Evolutionary conservation across 495 filamentous ascomycete genomes (phyloP), one percentile per base, ranked within the genome.

Genomic region (Penicillium flavigenum): DNA sequence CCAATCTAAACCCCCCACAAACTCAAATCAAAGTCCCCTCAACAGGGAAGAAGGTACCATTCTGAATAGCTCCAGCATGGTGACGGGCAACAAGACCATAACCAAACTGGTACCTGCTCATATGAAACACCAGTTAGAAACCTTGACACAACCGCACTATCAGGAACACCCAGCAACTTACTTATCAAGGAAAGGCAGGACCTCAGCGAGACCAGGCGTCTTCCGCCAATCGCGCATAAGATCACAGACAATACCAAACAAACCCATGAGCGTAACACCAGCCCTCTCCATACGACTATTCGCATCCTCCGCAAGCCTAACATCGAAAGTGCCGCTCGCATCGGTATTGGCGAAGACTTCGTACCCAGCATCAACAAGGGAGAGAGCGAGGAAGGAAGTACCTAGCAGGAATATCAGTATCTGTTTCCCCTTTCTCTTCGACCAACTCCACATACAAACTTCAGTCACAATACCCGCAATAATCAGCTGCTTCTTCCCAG

Each of bases 221-320:
- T 79, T 76, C 20, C 88, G 76, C 88, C 89, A 91, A 72, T 92
- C 88, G 14, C 88, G 77, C 88, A 92, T 91, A 58, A 92, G 69
- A 66, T 91, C 88, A 62, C 79, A 77, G 7, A 84, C 72, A 61
- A 92, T 85, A n/a, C 72, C 79, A 56, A 91, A 91, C 53, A 86
- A 68, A 6, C 81, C 82, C 60, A 85, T 77, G 8, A 82, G 66
- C 10, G 87, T 83, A 9, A 91, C 89, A 8, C 88, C 89, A 0
- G 86, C 84, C 12, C 69, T 63, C 51, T 82, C 71, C 85, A 92
- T 88, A 11, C 86, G 79, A 24, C 77, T 71, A 65, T 91, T 91
- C 9, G 83, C 76, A 47, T 84, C 79, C 38, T 83, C 79, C 1
- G 83, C 80, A n/a, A 86, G 71, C 29, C 76, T 71, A 34, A 65